These are phyloP conservation scores for Lasiodiplodia citricola DNA, from an alignment of 2,329 filamentous ascomycete genomes.

Conservation along the genomic window DNA sequence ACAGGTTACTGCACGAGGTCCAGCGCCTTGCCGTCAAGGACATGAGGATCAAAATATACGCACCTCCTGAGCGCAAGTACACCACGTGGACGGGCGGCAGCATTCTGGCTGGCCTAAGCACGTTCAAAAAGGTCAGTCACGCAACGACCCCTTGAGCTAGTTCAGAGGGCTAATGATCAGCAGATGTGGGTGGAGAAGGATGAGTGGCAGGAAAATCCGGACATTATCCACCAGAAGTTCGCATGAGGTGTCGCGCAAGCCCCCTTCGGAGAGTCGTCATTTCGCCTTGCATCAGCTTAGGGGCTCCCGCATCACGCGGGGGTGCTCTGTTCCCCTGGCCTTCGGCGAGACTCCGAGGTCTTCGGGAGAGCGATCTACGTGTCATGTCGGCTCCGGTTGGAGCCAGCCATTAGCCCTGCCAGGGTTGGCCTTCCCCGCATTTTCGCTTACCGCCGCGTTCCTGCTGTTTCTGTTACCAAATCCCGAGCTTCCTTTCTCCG, in stretches of 20 bases:
- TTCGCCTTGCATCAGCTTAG: slow-evolving; percentile 9
- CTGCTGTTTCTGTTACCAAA: slow-evolving; percentile 27
- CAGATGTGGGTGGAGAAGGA: slow-evolving; percentile 99
- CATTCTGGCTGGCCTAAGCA: slow-evolving; percentile 94
- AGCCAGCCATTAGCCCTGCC: slow-evolving; percentile 18
- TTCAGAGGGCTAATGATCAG: slow-evolving; percentile 36
- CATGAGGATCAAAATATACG: slow-evolving; percentile 99
- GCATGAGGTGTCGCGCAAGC: slow-evolving; percentile 58
- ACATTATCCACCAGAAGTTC: slow-evolving; percentile 98
- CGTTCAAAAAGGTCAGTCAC: slow-evolving; percentile 87
- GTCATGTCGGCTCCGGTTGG: slow-evolving; percentile 26
- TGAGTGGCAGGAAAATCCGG: slow-evolving; percentile 99
- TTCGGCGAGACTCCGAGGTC: slow-evolving; percentile 14
- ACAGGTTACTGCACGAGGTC: slow-evolving; percentile 88
- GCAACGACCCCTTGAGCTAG: slow-evolving; percentile 9
- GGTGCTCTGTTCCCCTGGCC: background rate
- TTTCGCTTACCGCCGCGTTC: slow-evolving; percentile 26
- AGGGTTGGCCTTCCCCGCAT: slow-evolving; percentile 25
- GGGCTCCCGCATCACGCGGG: slow-evolving; percentile 18
- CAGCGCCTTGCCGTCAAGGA: slow-evolving; percentile 95
- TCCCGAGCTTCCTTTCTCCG: slow-evolving; percentile 24
- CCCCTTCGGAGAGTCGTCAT: slow-evolving; percentile 19
- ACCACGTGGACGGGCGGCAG: slow-evolving; percentile 99
- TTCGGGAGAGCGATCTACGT: slow-evolving; percentile 13
- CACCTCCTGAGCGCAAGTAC: slow-evolving; percentile 96